phyloP scores from a whole-genome alignment of 768 basidiomycete genomes.

The Boletales sp. region DNA sequence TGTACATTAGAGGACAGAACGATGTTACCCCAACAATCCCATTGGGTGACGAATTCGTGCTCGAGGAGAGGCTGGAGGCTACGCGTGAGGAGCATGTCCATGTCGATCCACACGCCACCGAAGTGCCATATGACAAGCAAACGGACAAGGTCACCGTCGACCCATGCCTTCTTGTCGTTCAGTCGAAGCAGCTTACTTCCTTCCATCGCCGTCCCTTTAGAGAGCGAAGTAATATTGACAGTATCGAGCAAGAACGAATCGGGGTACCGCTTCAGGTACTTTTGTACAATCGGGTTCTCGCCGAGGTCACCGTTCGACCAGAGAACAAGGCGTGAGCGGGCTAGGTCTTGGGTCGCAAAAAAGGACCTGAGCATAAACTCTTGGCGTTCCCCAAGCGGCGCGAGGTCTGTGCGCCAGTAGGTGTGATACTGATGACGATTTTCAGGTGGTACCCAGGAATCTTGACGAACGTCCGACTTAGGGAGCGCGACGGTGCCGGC shows the following conservation, averaged over 20 bases:
- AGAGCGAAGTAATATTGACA: slow-evolving; percentile 65
- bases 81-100: slow-evolving; percentile 90
- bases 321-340: slow-evolving; percentile 66
- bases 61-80: slow-evolving; percentile 83
- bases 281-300: slow-evolving; percentile 50
- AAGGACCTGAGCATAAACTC: slow-evolving; percentile 90
- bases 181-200: slow-evolving; percentile 56
- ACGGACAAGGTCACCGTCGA: slow-evolving; percentile 92
- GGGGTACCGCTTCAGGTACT: slow-evolving; percentile 62
- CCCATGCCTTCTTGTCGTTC: slow-evolving; percentile 80
- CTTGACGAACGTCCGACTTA: slow-evolving; percentile 3
- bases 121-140: slow-evolving; percentile 82
- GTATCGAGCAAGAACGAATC: slow-evolving; percentile 64
- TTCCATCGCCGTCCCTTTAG: slow-evolving; percentile 73
- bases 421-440: slow-evolving; percentile 76
- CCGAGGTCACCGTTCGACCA: slow-evolving; percentile 89
- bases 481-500: slow-evolving; percentile 66
- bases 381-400: slow-evolving; percentile 73
- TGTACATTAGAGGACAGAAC: background rate
- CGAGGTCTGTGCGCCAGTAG: slow-evolving; percentile 91
- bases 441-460: slow-evolving; percentile 31
- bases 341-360: slow-evolving; percentile 83
- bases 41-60: slow-evolving; percentile 95
- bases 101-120: slow-evolving; percentile 96
- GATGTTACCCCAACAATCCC: slow-evolving; percentile 90